phyloP scores from a whole-genome alignment of 768 basidiomycete genomes.

The Punctularia strigosozonata region DNA sequence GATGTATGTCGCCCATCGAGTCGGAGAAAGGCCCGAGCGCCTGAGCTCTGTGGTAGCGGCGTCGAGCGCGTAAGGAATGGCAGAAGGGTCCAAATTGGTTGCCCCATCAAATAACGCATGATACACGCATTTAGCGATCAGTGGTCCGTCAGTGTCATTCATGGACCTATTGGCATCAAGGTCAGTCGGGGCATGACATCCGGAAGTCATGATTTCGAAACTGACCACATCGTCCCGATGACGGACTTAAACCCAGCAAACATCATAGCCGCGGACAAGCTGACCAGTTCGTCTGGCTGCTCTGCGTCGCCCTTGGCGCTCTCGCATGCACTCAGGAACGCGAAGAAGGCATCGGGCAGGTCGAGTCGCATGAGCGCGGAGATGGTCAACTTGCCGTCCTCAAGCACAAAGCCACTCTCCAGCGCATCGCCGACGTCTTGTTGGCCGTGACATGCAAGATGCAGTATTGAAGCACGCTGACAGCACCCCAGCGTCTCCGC shows the following conservation, averaged over 20 bases:
- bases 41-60: not conserved
- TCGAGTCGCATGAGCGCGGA: constrained; percentile 1
- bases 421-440: constrained; percentile 5
- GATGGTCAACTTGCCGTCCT: constrained; percentile 5
- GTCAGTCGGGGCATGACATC: too few species aligned
- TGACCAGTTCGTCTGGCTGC: constrained; percentile 4
- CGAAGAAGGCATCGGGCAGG: constrained; percentile 6
- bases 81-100: not conserved
- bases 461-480: too few species aligned
- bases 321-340: constrained; percentile 11
- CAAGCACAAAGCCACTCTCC: constrained; percentile 6
- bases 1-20: not conserved
- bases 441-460: constrained; percentile 10
- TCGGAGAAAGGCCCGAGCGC: not conserved
- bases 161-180: too few species aligned
- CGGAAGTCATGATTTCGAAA: too few species aligned
- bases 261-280: constrained; percentile 5
- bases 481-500: too few species aligned
- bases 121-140: not conserved
- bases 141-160: not conserved
- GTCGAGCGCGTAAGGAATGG: not conserved
- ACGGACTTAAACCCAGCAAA: constrained; percentile 2
- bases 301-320: constrained; percentile 4
- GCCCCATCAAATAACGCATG: not conserved
- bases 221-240: constrained; percentile 6